Evolutionary conservation across 2,329 filamentous ascomycete genomes (phyloP), one percentile per base, ranked within the genome.

Genomic region (Chalaropsis ovoidea): DNA sequence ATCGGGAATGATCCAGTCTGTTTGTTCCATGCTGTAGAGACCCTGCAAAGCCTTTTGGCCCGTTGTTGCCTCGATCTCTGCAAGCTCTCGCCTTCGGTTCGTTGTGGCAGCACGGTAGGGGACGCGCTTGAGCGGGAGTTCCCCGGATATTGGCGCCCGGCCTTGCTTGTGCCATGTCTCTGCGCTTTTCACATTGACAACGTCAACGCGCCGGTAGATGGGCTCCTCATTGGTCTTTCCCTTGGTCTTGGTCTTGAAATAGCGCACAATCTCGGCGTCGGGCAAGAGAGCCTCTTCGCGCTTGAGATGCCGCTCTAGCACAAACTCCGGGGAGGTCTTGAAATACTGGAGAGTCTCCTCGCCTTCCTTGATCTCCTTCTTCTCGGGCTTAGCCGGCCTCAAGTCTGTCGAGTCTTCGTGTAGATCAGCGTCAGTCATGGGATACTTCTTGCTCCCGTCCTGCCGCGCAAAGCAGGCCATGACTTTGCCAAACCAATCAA

Each of bases 131-230:
- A 96, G 76, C 0, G 94, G 89, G 61, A 84, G 77, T 69, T 88
- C 85, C 2, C 89, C 90, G 0, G 79, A 72, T 31, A 83, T 81
- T 2, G 94, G 85, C 31, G 86, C 87, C 11, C 93, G 84, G 0
- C 94, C 94, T 78, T 96, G 93, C 73, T 96, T 96, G 73, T 97
- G 94, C 94, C 94, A 99, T 1, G 90, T 96, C 73, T 99, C 94
- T 1, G 89, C 88, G 35, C 90, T 95, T 74, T 96, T 92, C 73
- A 95, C 95, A 47, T 82, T 80, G 1, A 92, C 84, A 0, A 97
- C 85, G 69, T 97, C 92, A 64, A 83, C 82, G 42, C 93, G 86
- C 0, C 81, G 81, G 72, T 85, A 97, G 0, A 97, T 90, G 0
- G 89, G 86, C 73, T 96, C 90, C 67, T 89, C 83, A 56, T 87